These are phyloP conservation scores for Coniosporium apollinis DNA, from an alignment of 495 filamentous ascomycete species.

Conservation along the genomic window DNA sequence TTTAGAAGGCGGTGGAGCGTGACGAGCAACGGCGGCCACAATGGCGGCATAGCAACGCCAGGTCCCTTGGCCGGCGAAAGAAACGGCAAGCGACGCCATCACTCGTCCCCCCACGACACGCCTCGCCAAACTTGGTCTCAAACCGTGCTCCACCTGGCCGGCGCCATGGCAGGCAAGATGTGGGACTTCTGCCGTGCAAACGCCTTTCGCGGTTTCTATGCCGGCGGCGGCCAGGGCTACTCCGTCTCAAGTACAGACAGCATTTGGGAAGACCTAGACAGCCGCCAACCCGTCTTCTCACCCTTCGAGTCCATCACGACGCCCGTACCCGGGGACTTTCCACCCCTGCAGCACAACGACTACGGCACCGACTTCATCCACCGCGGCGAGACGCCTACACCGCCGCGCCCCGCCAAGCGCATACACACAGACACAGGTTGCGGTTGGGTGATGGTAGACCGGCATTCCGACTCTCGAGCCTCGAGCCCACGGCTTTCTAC, in stretches of 20 bases:
- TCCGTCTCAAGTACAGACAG: conserved; percentile 14
- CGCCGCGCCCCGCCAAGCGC: conserved; percentile 28
- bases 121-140: conserved; percentile 22
- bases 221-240: conserved; percentile 63
- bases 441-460: conserved; percentile 53
- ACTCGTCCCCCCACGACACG: conserved; percentile 4
- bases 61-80: conserved; percentile 11
- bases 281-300: too few species aligned
- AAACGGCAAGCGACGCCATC: conserved; percentile 8
- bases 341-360: conserved; percentile 22
- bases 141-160: conserved; percentile 39
- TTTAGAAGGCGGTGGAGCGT: neutral
- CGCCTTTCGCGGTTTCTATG: conserved; percentile 68
- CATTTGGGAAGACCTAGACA: conserved; percentile 10
- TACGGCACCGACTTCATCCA: conserved; percentile 19
- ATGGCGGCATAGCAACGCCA: neutral
- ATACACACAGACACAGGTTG: conserved; percentile 36
- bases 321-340: conserved; percentile 30
- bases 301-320: conserved; percentile 13
- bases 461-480: conserved; percentile 13
- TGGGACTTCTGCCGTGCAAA: conserved; percentile 64
- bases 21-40: neutral
- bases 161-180: conserved; percentile 43
- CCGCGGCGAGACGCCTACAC: conserved; percentile 16
- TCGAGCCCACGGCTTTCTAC: conserved; percentile 6